Evolutionary conservation across 257 asterid genomes (phyloP).

Genomic region (Linderniella brevidens): DNA sequence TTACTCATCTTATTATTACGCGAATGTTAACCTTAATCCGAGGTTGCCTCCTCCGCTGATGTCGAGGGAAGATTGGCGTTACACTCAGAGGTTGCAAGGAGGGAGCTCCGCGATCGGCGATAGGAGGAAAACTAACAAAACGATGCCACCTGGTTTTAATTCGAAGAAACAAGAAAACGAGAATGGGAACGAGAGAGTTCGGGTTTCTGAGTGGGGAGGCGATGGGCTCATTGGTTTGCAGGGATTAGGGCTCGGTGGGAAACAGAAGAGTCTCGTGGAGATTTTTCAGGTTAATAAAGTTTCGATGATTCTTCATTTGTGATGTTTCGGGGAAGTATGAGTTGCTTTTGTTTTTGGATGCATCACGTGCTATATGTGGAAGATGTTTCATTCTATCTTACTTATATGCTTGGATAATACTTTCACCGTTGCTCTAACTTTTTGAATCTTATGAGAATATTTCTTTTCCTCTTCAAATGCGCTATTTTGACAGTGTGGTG

Average conservation of each 20-base stretch:
- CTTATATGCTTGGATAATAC: too few relatives aligned
- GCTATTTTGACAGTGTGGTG: too few relatives aligned
- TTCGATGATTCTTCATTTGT: not conserved
- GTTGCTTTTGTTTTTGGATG: not conserved
- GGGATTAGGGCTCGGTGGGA: constrained; percentile 59
- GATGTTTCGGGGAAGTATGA: too few relatives aligned
- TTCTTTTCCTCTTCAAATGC: too few relatives aligned
- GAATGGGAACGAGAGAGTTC: constrained; percentile 34
- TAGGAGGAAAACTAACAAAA: constrained; percentile 68
- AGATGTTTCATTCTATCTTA: too few relatives aligned
- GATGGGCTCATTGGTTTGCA: constrained; percentile 94
- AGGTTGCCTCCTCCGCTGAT: constrained; percentile 94
- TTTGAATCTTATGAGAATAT: too few relatives aligned
- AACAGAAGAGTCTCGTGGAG: constrained; percentile 72
- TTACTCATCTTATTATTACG: constrained; percentile 66
- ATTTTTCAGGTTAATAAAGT: constrained; percentile 51
- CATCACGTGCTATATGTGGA: too few relatives aligned
- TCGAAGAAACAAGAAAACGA: constrained; percentile 39
- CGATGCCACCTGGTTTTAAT: constrained; percentile 60
- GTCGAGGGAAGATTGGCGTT: constrained; percentile 94
- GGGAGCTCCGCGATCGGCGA: constrained; percentile 86
- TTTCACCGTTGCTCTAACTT: too few relatives aligned
- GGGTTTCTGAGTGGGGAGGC: constrained; percentile 70
- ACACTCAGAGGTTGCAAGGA: constrained; percentile 71
- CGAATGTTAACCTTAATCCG: constrained; percentile 84